Conservation (phyloP, 768 basidiomycete genomes). For the Butyriboletus loyo region DNA sequence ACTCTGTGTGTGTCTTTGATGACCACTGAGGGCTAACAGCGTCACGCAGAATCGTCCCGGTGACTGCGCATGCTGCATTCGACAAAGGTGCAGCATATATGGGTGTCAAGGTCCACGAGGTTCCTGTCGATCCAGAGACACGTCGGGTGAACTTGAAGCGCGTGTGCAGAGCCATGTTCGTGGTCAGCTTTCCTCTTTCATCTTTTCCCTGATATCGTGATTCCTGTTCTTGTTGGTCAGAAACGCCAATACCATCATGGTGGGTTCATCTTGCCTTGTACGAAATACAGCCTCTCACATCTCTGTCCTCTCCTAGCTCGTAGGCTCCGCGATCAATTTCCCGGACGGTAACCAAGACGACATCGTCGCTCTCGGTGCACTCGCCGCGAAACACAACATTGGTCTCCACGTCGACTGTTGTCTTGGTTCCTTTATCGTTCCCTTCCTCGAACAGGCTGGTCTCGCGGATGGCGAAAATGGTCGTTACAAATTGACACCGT, state of each 20-base stretch:
- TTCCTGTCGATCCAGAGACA: slow-evolving; percentile 77
- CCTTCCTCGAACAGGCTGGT: slow-evolving; percentile 82
- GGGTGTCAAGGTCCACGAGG: slow-evolving; percentile 81
- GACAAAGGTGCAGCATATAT: slow-evolving; percentile 90
- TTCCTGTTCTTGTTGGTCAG: slow-evolving; percentile 36
- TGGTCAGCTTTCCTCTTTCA: slow-evolving; percentile 5
- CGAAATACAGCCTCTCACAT: not conserved
- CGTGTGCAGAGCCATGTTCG: slow-evolving; percentile 86
- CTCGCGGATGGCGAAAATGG: slow-evolving; percentile 58
- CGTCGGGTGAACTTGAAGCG: slow-evolving; percentile 74
- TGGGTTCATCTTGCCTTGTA: slow-evolving; percentile 23
- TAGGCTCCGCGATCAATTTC: slow-evolving; percentile 84
- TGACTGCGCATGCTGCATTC: slow-evolving; percentile 90
- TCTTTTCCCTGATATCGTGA: not conserved
- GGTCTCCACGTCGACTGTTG: slow-evolving; percentile 96
- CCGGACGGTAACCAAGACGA: slow-evolving; percentile 86
- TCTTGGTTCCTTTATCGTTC: slow-evolving; percentile 89
- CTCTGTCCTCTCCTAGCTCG: slow-evolving; percentile 46
- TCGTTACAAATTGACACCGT: slow-evolving; percentile 56
- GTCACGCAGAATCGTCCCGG: slow-evolving; percentile 66
- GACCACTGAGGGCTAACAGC: not conserved
- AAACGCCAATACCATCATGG: slow-evolving; percentile 88
- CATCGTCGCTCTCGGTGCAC: slow-evolving; percentile 69
- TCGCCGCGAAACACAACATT: slow-evolving; percentile 72
- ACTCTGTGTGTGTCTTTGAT: not conserved